Percentiles rank a stretch among this genome's conserved stretches.
Evolutionary conservation across 106 monocot species (phyloP).

Genomic region (Hemerocallis citrina): DNA sequence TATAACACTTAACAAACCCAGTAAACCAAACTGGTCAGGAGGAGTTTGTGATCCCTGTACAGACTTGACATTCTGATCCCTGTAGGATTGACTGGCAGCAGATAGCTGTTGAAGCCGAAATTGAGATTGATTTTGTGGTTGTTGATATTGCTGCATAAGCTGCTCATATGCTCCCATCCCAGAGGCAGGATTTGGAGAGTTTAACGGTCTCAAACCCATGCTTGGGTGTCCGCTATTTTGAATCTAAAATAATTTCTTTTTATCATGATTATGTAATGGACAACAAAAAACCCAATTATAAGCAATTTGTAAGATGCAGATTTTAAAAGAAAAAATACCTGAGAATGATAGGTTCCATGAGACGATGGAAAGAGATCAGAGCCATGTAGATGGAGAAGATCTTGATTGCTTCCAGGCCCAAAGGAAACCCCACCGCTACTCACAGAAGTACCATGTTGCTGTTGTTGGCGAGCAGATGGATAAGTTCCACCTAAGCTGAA

Average conservation of each 20-base stretch:
- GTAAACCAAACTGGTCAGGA: constrained; percentile 66
- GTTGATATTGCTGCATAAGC: constrained; percentile 81
- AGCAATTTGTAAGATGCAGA: neutral
- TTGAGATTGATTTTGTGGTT: constrained; percentile 59
- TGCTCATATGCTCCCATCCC: constrained; percentile 69
- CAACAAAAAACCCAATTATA: too few relatives aligned
- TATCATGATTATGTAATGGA: neutral
- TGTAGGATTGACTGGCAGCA: constrained; percentile 54
- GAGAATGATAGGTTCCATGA: constrained; percentile 59
- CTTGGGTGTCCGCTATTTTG: constrained; percentile 58
- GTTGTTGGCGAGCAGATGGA: constrained; percentile 48
- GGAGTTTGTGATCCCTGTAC: constrained; percentile 31
- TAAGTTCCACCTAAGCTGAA: constrained; percentile 49
- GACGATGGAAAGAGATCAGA: constrained; percentile 61
- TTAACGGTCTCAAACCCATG: constrained; percentile 71
- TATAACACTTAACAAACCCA: constrained; percentile 77
- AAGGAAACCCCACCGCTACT: constrained; percentile 31
- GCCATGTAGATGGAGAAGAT: constrained; percentile 27
- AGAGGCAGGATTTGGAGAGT: constrained; percentile 43
- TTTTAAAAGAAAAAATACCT: constrained; percentile 26
- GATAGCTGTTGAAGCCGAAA: constrained; percentile 72
- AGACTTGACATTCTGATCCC: constrained; percentile 64
- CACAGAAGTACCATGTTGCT: constrained; percentile 33
- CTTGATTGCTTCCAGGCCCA: constrained; percentile 40
- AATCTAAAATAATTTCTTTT: too few relatives aligned